Evolutionary conservation across 2,329 filamentous ascomycete species (phyloP), one percentile per base, ranked within the genome.

Genomic region (Pleurostoma richardsiae): DNA sequence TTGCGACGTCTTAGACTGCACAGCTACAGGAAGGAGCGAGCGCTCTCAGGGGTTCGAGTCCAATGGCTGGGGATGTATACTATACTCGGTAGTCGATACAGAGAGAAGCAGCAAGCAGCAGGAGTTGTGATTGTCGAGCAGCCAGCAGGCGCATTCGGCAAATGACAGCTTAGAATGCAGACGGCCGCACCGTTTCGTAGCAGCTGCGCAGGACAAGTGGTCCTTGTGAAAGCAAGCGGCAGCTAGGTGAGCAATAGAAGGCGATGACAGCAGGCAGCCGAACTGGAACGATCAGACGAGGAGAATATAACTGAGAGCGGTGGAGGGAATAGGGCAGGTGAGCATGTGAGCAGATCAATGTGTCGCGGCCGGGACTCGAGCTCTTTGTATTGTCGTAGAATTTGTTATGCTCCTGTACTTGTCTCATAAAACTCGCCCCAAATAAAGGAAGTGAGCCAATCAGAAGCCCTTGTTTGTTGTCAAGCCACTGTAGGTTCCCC

Each of bases 1-100:
- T 80, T 62, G 50, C 56, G 48, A 39, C 42, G 28, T 40, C 43
- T 58, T 58, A 59, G 52, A 55, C 54, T 60, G 55, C 40, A 45
- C 30, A 40, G 10, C 38, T 19, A 19, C 19, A 10, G 42, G 45
- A 47, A 49, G 31, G 45, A 46, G 40, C 41, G 39, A 43, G 41
- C 29, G n/a, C 26, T 28, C 19, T 30, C 11, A 10, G 29, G 41
- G 5, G 8, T 27, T 29, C 42, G 6, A 19, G 33, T n/a, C n/a
- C 8, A 36, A n/a, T 36, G n/a, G 33, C 33, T 8, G 33, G 33
- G 8, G n/a, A 36, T n/a, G n/a, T 8, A 36, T 36, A 36, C 33
- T 36, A 19, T 19, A 19, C 19, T 19, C 19, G 8, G 33, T 36
- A 36, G n/a, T 36, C 33, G n/a, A 36, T 36, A 36, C 33, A 36